These are phyloP conservation scores for Corylus heterophylla DNA, from an alignment of 306 rosid species.

Conservation along the genomic window DNA sequence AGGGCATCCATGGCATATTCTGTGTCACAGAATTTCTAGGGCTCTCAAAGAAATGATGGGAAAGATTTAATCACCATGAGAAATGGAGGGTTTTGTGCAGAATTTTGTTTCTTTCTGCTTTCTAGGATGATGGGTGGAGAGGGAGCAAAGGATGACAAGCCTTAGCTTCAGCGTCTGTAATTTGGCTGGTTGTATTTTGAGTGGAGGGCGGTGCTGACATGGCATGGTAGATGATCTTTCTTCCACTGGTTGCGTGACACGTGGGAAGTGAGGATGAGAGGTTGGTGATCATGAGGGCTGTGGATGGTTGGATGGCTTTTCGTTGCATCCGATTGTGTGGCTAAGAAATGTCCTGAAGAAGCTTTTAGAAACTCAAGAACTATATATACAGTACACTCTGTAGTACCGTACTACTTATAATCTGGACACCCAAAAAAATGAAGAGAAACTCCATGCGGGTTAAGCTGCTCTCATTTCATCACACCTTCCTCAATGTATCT, in stretches of 20 bases:
- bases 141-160: conserved; percentile 31
- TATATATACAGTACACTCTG: background rate
- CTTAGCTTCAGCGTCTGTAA: conserved; percentile 29
- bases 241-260: conserved; percentile 28
- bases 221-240: conserved; percentile 31
- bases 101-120: background rate
- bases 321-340: conserved; percentile 41
- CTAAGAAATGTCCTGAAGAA: conserved; percentile 25
- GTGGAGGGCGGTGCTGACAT: conserved; percentile 36
- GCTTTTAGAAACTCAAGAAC: conserved; percentile 3
- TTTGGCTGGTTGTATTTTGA: conserved; percentile 15
- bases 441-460: background rate
- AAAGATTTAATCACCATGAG: conserved; percentile 33
- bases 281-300: conserved; percentile 20
- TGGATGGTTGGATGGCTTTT: conserved; percentile 7
- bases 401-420: background rate
- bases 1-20: conserved; percentile 97
- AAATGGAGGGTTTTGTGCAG: conserved; percentile 21
- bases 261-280: conserved; percentile 40
- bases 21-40: conserved; percentile 11
- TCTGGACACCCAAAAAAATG: too few relatives aligned
- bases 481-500: too few relatives aligned
- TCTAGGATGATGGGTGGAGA: conserved; percentile 23
- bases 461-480: background rate
- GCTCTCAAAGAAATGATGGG: conserved; percentile 29